A percentile compares a stretch with the other conserved stretches of the same genome.
phyloP scores from a whole-genome alignment of 2,329 filamentous ascomycete species.

The Sporothrix brasiliensis region DNA sequence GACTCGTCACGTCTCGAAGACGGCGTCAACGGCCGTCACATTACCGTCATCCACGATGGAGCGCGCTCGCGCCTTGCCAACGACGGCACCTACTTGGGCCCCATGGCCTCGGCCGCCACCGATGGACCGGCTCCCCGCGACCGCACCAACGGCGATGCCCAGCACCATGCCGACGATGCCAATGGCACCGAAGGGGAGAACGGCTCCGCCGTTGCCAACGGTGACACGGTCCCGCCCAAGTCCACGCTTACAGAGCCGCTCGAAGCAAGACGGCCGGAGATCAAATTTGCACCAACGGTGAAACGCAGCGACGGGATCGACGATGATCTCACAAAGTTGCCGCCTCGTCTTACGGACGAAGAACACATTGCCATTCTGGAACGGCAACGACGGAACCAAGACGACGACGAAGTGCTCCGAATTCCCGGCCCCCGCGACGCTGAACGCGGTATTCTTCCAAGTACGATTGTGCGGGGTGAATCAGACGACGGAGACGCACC shows the following conservation, averaged over 20 bases:
- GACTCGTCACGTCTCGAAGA: constrained; percentile 57
- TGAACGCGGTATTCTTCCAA: constrained; percentile 76
- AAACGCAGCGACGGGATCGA: constrained; percentile 60
- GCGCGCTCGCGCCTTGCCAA: constrained; percentile 62
- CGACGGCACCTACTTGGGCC: constrained; percentile 58
- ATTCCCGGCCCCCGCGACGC: constrained; percentile 92
- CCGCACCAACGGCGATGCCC: background rate
- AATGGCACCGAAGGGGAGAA: background rate
- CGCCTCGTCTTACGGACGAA: constrained; percentile 63
- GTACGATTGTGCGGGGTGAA: constrained; percentile 49
- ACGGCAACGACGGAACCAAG: constrained; percentile 70
- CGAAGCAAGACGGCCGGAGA: constrained; percentile 49
- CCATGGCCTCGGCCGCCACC: constrained; percentile 32
- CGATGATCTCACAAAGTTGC: constrained; percentile 51
- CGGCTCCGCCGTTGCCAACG: constrained; percentile 1
- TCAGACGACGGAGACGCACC: constrained; percentile 44
- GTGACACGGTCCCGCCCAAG: constrained; percentile 3
- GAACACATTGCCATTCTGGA: constrained; percentile 88
- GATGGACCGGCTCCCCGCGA: constrained; percentile 17
- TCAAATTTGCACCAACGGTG: constrained; percentile 71
- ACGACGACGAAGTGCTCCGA: constrained; percentile 68
- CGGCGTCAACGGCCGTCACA: constrained; percentile 67
- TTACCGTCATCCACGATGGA: constrained; percentile 65
- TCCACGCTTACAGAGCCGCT: constrained; percentile 35
- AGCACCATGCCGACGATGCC: background rate